Evolutionary conservation across 2,329 filamentous ascomycete genomes (phyloP), one percentile per base, ranked within the genome.

Genomic region (Fusarium longipes): DNA sequence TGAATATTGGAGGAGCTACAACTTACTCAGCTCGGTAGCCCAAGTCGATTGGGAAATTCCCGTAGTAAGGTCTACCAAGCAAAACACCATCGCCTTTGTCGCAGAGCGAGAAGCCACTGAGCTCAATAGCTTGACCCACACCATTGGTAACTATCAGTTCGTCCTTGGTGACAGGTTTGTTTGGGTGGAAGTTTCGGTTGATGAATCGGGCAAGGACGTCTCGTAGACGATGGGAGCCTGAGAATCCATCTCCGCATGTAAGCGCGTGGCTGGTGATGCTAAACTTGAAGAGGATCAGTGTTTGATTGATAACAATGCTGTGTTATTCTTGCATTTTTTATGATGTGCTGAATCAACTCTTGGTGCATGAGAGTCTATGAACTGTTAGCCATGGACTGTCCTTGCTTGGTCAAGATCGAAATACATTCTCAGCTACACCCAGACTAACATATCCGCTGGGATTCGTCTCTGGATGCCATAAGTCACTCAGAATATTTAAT

Each of bases 241-340:
- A 33, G 18, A 58, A 58, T 1, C 56, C 52, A 1, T 58, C 33
- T 2, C 52, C 52, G 1, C 32, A 44, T 4, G 33, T 57, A 3
- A 58, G 1, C 3, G 22, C 30, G 10, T 58, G 56, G 2, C 56
- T 49, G n/a, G 39, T 20, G 6, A 58, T 2, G 3, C 9, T 29
- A 10, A 58, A 39, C 55, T 57, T 10, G 0, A 14, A 14, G 17
- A 2, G 4, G 1, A 15, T 38, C 9, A 43, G 8, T 5, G 15
- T 7, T 1, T 1, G 2, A 4, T 17, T 5, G 2, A 2, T 2
- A 5, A 2, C 15, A 1, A 17, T 3, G 1, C 4, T 14, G 7
- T 2, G 5, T 1, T 5, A 3, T 2, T 4, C 5, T 2, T 24
- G 29, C 32, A 29, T 24, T 40, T 2, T 57, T 1, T 0, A 11